Conservation (phyloP, 139 green algal genomes). For the Volvox reticuliferus region DNA sequence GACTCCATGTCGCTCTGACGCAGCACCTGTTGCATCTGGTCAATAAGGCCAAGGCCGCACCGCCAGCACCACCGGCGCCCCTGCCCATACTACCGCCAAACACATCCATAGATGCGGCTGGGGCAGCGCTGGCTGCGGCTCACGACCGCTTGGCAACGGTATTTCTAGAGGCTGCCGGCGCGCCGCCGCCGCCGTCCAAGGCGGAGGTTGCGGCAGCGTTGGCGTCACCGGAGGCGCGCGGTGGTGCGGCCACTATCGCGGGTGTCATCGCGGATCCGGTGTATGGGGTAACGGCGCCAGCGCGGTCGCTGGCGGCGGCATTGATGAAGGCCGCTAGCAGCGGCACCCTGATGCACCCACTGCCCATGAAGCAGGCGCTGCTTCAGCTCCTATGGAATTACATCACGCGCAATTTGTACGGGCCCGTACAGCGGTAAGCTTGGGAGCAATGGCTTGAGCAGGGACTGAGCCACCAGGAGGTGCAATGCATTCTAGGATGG, state of each 20-base stretch:
- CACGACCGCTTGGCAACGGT: neutral
- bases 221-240: constrained; percentile 33
- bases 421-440: constrained; percentile 18
- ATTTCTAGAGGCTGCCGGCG: constrained; percentile 18
- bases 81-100: constrained; percentile 29
- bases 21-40: constrained; percentile 67
- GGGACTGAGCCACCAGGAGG: too few species aligned
- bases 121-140: neutral
- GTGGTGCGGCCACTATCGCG: neutral
- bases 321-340: neutral
- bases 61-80: constrained; percentile 22
- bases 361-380: constrained; percentile 17
- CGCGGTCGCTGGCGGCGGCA: constrained; percentile 14
- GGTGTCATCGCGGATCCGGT: constrained; percentile 2
- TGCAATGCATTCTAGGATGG: too few species aligned
- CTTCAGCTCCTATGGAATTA: constrained; percentile 46
- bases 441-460: too few species aligned
- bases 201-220: constrained; percentile 16
- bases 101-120: constrained; percentile 1
- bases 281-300: constrained; percentile 2
- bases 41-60: constrained; percentile 43
- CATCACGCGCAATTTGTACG: constrained; percentile 18
- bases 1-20: constrained; percentile 67
- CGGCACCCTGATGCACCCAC: constrained; percentile 14
- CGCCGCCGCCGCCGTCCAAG: constrained; percentile 11